phyloP scores from a whole-genome alignment of 257 asterid species.

The Nicotiana paniculata region DNA sequence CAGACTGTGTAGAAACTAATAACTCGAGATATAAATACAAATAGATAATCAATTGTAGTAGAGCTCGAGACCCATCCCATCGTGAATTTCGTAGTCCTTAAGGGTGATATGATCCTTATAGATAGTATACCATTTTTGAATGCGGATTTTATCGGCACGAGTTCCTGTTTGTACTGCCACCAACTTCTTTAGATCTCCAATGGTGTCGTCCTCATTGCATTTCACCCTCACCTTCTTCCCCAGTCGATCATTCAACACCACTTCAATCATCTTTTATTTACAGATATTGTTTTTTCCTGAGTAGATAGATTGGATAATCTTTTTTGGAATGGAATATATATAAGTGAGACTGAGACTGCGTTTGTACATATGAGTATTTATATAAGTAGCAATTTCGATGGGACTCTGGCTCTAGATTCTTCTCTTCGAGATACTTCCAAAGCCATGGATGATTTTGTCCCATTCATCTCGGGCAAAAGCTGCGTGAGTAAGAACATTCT shows the following conservation, averaged over 20 bases:
- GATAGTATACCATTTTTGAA: conserved; percentile 21
- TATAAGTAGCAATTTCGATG: too few species aligned
- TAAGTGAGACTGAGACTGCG: not conserved
- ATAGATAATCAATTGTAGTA: conserved; percentile 10
- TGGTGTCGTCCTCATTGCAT: conserved; percentile 17
- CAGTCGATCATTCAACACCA: conserved; percentile 2
- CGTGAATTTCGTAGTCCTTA: conserved; percentile 26
- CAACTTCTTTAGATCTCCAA: conserved; percentile 15
- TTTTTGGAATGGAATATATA: too few species aligned
- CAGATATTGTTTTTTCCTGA: not conserved
- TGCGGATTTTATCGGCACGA: conserved; percentile 13
- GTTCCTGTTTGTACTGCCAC: conserved; percentile 16
- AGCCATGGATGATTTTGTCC: not conserved
- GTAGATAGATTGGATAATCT: too few species aligned
- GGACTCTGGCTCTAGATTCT: not conserved
- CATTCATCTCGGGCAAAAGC: not conserved
- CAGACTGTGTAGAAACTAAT: too few species aligned
- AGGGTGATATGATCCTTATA: conserved; percentile 26
- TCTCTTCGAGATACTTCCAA: not conserved
- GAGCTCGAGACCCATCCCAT: conserved; percentile 29
- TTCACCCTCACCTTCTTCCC: conserved; percentile 18
- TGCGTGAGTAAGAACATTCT: not conserved
- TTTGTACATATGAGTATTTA: not conserved
- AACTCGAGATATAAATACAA: too few species aligned
- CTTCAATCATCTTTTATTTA: not conserved